Percentiles rank a stretch among this genome's conserved stretches.
Conservation (phyloP, 78 protist species). For the Dictyostelium capitatum region DNA sequence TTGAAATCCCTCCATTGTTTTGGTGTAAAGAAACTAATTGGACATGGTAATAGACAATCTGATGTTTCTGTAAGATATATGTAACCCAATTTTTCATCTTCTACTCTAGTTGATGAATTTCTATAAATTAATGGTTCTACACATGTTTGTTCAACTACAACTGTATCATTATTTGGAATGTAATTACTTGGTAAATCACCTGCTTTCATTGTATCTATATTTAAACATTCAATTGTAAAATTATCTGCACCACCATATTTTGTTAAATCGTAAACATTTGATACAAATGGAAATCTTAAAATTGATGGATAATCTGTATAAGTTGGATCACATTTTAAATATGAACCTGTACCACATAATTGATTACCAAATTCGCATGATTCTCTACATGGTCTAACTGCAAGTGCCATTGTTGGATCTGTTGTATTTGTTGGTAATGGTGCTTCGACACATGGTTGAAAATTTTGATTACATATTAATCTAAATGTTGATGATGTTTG, state of each 20-base stretch:
- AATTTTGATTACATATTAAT: slow-evolving; percentile 48
- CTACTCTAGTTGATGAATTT: background rate
- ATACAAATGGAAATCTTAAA: background rate
- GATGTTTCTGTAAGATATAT: background rate
- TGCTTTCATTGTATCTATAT: slow-evolving; percentile 24
- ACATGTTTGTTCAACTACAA: background rate
- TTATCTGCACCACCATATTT: background rate
- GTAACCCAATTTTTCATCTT: slow-evolving; percentile 36
- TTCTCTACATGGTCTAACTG: slow-evolving; percentile 5
- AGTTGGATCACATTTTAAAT: background rate
- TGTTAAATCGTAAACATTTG: slow-evolving; percentile 5
- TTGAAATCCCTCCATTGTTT: slow-evolving; percentile 20
- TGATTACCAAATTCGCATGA: slow-evolving; percentile 19
- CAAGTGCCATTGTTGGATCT: background rate
- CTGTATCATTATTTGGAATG: background rate
- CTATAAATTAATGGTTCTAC: slow-evolving; percentile 18
- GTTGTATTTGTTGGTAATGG: background rate
- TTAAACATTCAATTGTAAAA: background rate
- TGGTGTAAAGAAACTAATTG: slow-evolving; percentile 27
- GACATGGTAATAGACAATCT: slow-evolving; percentile 60
- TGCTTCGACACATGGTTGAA: slow-evolving; percentile 19
- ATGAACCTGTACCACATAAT: background rate
- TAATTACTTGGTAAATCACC: background rate
- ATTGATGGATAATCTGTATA: background rate
- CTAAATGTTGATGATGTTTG: background rate